phyloP scores from a whole-genome alignment of 352 stramenopile species.

The Phytophthora cactorum region DNA sequence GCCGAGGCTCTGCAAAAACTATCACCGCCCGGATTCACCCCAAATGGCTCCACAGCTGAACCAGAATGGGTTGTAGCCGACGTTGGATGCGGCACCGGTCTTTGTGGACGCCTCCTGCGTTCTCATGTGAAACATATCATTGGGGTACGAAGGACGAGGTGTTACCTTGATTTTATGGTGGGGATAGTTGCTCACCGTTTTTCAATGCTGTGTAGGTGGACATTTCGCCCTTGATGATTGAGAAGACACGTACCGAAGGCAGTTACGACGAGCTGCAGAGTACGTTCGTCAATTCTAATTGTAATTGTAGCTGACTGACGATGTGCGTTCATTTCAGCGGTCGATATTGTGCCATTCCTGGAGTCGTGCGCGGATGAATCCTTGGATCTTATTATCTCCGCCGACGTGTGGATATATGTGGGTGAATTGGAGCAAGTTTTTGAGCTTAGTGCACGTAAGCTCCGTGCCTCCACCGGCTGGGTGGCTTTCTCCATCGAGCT shows the following conservation, averaged over 20 bases:
- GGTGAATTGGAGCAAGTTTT: constrained; percentile 74
- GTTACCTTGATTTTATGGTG: neutral
- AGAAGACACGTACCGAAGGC: constrained; percentile 66
- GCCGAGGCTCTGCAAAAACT: constrained; percentile 62
- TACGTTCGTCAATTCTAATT: constrained; percentile 31
- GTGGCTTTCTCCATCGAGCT: constrained; percentile 81
- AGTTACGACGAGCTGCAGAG: constrained; percentile 80
- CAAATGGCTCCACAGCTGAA: constrained; percentile 8
- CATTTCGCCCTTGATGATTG: constrained; percentile 82
- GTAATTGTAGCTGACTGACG: constrained; percentile 3
- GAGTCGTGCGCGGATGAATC: constrained; percentile 41
- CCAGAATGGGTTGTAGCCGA: constrained; percentile 55
- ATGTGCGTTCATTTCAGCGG: constrained; percentile 34
- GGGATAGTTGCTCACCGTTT: neutral
- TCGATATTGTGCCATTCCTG: constrained; percentile 66
- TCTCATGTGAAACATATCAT: constrained; percentile 61
- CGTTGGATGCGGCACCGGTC: constrained; percentile 77
- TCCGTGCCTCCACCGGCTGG: constrained; percentile 44
- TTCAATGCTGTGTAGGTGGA: constrained; percentile 55
- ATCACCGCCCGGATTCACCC: constrained; percentile 35
- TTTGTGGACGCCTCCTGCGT: constrained; percentile 73
- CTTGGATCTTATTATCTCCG: constrained; percentile 74
- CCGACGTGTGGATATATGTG: constrained; percentile 91
- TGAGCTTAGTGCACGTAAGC: constrained; percentile 46
- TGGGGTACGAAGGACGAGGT: constrained; percentile 45